phyloP scores from a whole-genome alignment of 257 asterid genomes.

The Thymus mandschuricus region DNA sequence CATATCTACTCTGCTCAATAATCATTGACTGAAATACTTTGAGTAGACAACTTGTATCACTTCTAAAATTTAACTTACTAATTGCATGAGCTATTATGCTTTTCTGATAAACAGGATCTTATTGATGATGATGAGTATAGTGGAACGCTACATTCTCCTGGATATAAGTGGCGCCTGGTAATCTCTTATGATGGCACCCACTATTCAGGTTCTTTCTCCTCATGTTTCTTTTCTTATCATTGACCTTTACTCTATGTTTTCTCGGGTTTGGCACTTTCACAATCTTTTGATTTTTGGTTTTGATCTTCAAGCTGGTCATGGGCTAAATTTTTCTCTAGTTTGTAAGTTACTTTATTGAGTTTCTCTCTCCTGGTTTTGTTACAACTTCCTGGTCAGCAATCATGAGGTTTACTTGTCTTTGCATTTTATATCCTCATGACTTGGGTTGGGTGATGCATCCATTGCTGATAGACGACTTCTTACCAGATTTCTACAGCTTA shows the following conservation, averaged over 20 bases:
- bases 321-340: background rate
- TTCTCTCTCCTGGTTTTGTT: conserved; percentile 6
- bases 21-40: background rate
- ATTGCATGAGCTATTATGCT: conserved; percentile 10
- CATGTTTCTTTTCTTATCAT: background rate
- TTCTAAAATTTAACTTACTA: background rate
- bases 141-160: conserved; percentile 35
- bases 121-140: conserved; percentile 37
- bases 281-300: conserved; percentile 21
- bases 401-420: conserved; percentile 17
- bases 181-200: conserved; percentile 87
- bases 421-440: conserved; percentile 16
- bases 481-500: background rate
- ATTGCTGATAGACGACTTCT: conserved; percentile 9
- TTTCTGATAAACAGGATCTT: conserved; percentile 41
- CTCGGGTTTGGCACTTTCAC: conserved; percentile 11
- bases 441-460: background rate
- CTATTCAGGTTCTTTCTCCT: conserved; percentile 67
- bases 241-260: conserved; percentile 6
- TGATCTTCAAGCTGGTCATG: background rate
- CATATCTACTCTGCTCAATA: background rate
- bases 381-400: background rate
- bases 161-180: conserved; percentile 78
- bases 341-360: conserved; percentile 5
- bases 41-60: background rate